A percentile compares a stretch with the other conserved stretches of the same genome.
phyloP scores from a whole-genome alignment of 1,139 yeast genomes.

The Zygotorulaspora mrakii region DNA sequence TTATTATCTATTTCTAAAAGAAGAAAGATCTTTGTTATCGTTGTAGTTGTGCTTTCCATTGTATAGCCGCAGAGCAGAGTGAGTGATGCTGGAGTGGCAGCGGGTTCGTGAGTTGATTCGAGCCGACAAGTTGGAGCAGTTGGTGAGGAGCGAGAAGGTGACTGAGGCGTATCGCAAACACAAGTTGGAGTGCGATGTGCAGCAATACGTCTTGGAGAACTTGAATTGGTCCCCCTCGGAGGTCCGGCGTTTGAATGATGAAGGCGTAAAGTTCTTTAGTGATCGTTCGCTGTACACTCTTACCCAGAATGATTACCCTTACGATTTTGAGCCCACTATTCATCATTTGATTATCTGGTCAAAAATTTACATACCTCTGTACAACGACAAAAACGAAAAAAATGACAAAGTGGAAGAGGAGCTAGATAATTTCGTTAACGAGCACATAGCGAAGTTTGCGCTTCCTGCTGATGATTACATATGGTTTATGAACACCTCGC shows the following conservation, averaged over 20 bases:
- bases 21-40: no score
- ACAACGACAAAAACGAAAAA: slow-evolving; percentile 21
- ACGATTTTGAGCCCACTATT: slow-evolving; percentile 38
- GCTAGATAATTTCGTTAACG: slow-evolving; percentile 24
- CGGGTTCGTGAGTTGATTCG: slow-evolving; percentile 19
- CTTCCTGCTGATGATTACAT: slow-evolving; percentile 25
- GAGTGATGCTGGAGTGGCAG: slow-evolving; percentile 19
- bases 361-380: slow-evolving; percentile 41
- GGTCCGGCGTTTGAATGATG: slow-evolving; percentile 22
- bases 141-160: slow-evolving; percentile 22
- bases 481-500: slow-evolving; percentile 64
- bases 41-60: no score
- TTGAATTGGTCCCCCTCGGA: slow-evolving; percentile 26
- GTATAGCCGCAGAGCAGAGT: not conserved
- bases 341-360: slow-evolving; percentile 44
- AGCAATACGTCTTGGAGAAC: slow-evolving; percentile 21
- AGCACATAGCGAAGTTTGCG: slow-evolving; percentile 16
- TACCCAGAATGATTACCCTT: slow-evolving; percentile 42
- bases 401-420: slow-evolving; percentile 15
- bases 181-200: slow-evolving; percentile 19
- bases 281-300: slow-evolving; percentile 24
- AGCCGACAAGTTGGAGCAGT: slow-evolving; percentile 23
- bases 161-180: slow-evolving; percentile 26
- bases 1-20: no score
- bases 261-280: slow-evolving; percentile 19